A percentile compares a stretch with the other conserved stretches of the same genome.
These are phyloP conservation scores for Intubia oerlemansii DNA, from an alignment of 2,329 filamentous ascomycete genomes.

Conservation along the genomic window DNA sequence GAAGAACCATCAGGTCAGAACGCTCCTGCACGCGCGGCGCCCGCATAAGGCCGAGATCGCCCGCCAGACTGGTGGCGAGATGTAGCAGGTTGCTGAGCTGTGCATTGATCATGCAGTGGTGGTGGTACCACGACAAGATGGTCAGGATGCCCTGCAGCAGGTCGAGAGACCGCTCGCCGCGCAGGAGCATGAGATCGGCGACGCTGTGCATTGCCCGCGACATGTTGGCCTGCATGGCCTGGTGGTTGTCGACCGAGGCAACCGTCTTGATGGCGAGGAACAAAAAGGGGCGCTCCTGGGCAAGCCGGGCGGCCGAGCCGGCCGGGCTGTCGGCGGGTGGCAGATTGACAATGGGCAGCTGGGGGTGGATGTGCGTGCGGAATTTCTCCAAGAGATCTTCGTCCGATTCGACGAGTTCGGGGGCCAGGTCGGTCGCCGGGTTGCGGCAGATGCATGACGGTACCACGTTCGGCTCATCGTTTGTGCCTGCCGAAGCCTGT, in stretches of 20 bases:
- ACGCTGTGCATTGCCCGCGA: constrained; percentile 23
- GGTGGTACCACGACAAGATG: constrained; percentile 28
- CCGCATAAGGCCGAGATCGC: constrained; percentile 24
- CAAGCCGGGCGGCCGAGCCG: constrained; percentile 16
- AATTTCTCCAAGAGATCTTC: constrained; percentile 23
- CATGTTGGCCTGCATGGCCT: constrained; percentile 28
- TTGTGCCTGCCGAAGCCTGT: too few species aligned
- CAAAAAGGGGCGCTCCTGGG: constrained; percentile 21
- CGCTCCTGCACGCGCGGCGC: constrained; percentile 20
- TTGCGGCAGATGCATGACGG: neutral
- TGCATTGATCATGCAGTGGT: constrained; percentile 30
- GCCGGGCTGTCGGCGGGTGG: constrained; percentile 5
- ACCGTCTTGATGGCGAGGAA: constrained; percentile 28
- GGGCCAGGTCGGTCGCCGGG: constrained; percentile 6
- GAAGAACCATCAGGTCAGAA: constrained; percentile 19
- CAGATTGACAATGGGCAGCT: constrained; percentile 26
- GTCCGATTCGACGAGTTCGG: constrained; percentile 25
- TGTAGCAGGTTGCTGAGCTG: constrained; percentile 29
- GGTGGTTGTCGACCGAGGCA: constrained; percentile 22
- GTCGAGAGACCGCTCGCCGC: constrained; percentile 27
- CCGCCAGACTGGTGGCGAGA: constrained; percentile 23
- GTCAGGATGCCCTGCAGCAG: constrained; percentile 26
- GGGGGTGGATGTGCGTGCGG: constrained; percentile 18
- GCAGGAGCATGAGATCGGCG: constrained; percentile 25
- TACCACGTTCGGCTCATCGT: too few species aligned